These are phyloP conservation scores for Saccharum hybrid DNA, from an alignment of 202 grass and related monocot genomes.

Conservation along the genomic window DNA sequence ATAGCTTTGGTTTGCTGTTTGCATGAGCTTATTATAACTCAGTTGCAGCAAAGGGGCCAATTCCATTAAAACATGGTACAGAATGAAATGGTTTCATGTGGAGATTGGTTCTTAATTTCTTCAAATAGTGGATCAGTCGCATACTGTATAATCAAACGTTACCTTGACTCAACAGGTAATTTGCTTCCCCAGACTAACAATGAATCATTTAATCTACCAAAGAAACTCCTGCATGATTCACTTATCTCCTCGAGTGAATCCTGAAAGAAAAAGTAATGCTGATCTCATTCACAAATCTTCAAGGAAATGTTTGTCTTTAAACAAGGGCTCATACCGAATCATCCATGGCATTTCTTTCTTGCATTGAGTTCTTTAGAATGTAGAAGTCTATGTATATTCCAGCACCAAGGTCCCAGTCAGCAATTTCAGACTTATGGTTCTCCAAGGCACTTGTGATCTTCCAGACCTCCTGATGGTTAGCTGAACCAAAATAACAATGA, in stretches of 20 bases:
- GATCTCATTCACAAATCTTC: slow-evolving; percentile 12
- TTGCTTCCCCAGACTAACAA: slow-evolving; percentile 82
- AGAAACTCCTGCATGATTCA: slow-evolving; percentile 76
- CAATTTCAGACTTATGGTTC: slow-evolving; percentile 85
- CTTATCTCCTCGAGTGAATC: slow-evolving; percentile 72
- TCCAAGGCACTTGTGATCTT: slow-evolving; percentile 75
- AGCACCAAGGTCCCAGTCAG: slow-evolving; percentile 89
- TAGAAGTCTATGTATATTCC: slow-evolving; percentile 91
- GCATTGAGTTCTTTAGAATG: slow-evolving; percentile 65
- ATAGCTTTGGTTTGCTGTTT: slow-evolving; percentile 8
- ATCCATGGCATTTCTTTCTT: slow-evolving; percentile 68
- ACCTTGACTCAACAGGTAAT: slow-evolving; percentile 89
- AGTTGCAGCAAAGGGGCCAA: neutral
- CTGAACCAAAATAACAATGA: slow-evolving; percentile 47
- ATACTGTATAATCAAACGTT: slow-evolving; percentile 28
- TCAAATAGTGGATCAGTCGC: slow-evolving; percentile 1
- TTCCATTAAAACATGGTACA: neutral
- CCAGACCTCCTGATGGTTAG: slow-evolving; percentile 85
- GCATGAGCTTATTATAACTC: neutral
- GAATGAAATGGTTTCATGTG: neutral
- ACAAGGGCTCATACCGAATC: slow-evolving; percentile 55
- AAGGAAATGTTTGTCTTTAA: slow-evolving; percentile 1
- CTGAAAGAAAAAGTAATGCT: slow-evolving; percentile 51
- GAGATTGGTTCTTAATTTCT: slow-evolving; percentile 1
- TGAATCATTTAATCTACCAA: slow-evolving; percentile 78